Evolutionary conservation across 768 basidiomycete genomes (phyloP).

Genomic region (Panus rudis): DNA sequence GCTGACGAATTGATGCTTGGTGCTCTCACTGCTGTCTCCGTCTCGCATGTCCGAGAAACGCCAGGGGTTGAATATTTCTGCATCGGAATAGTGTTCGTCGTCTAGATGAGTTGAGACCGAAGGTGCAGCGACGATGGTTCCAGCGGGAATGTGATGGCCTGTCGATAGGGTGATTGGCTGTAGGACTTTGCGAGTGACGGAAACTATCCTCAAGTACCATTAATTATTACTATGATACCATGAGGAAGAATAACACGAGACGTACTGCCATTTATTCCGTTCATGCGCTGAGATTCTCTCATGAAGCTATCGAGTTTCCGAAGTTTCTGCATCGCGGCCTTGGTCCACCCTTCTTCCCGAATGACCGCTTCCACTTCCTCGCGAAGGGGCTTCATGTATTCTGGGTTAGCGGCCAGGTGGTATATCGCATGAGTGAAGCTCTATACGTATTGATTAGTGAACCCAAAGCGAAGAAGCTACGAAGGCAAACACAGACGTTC

Average conservation of each 20-base stretch:
- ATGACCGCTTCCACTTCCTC: slow-evolving; percentile 24
- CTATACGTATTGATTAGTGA: slow-evolving; percentile 7
- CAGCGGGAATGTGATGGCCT: slow-evolving; percentile 29
- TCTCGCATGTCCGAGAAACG: slow-evolving; percentile 28
- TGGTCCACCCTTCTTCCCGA: slow-evolving; percentile 30
- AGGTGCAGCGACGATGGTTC: slow-evolving; percentile 29
- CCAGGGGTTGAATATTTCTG: slow-evolving; percentile 33
- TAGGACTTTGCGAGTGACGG: slow-evolving; percentile 13
- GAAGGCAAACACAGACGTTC: slow-evolving; percentile 19
- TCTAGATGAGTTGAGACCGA: slow-evolving; percentile 31
- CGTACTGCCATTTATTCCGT: slow-evolving; percentile 20
- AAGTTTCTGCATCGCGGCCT: slow-evolving; percentile 34
- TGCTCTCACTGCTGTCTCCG: slow-evolving; percentile 23
- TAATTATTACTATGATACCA: slow-evolving; percentile 11
- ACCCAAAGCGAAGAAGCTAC: slow-evolving; percentile 9
- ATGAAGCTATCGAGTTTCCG: slow-evolving; percentile 44
- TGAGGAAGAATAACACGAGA: slow-evolving; percentile 1
- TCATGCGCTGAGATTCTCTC: slow-evolving; percentile 35
- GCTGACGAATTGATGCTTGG: slow-evolving; percentile 20
- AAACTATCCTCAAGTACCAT: slow-evolving; percentile 1
- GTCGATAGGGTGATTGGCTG: slow-evolving; percentile 24
- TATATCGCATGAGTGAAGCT: slow-evolving; percentile 24
- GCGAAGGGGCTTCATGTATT: slow-evolving; percentile 22
- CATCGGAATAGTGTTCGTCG: slow-evolving; percentile 32
- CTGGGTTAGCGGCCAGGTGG: slow-evolving; percentile 22